phyloP scores from a whole-genome alignment of 345 rosid genomes.

The Camelina hispida region DNA sequence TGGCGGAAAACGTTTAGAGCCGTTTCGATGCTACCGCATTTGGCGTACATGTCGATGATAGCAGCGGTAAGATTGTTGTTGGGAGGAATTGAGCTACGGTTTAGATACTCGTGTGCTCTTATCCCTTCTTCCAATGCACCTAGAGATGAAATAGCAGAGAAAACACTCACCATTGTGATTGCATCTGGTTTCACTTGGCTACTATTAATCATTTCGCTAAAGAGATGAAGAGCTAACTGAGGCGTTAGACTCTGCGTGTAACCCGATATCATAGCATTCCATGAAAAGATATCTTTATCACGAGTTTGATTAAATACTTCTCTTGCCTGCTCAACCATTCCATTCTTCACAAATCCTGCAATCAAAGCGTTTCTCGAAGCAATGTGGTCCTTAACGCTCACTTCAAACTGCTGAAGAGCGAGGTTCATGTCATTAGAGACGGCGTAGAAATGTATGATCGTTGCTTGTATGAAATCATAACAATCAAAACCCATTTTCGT shows the following conservation, averaged over 20 bases:
- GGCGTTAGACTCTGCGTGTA: slow-evolving; percentile 65
- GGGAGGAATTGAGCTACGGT: slow-evolving; percentile 49
- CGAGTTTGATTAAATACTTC: slow-evolving; percentile 61
- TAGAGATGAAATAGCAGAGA: slow-evolving; percentile 66
- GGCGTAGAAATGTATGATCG: slow-evolving; percentile 69
- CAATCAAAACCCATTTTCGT: slow-evolving; percentile 70
- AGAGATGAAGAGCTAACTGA: slow-evolving; percentile 57
- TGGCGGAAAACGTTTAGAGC: slow-evolving; percentile 64
- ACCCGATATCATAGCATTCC: slow-evolving; percentile 85
- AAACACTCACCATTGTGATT: slow-evolving; percentile 82
- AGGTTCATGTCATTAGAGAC: slow-evolving; percentile 56
- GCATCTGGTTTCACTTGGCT: slow-evolving; percentile 63
- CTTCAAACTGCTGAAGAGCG: slow-evolving; percentile 66
- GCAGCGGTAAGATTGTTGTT: slow-evolving; percentile 78
- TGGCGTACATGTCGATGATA: slow-evolving; percentile 88
- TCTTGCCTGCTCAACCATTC: slow-evolving; percentile 64
- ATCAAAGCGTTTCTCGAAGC: slow-evolving; percentile 74
- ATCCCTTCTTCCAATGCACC: slow-evolving; percentile 69
- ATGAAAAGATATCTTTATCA: slow-evolving; percentile 76
- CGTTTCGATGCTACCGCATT: slow-evolving; percentile 76
- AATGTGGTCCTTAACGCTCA: slow-evolving; percentile 54
- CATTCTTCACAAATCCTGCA: slow-evolving; percentile 64
- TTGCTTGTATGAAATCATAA: slow-evolving; percentile 70
- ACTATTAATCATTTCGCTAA: slow-evolving; percentile 58
- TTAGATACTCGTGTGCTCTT: slow-evolving; percentile 62